Evolutionary conservation across 331 rosid genomes (phyloP).

Genomic region (Malus hybrid): DNA sequence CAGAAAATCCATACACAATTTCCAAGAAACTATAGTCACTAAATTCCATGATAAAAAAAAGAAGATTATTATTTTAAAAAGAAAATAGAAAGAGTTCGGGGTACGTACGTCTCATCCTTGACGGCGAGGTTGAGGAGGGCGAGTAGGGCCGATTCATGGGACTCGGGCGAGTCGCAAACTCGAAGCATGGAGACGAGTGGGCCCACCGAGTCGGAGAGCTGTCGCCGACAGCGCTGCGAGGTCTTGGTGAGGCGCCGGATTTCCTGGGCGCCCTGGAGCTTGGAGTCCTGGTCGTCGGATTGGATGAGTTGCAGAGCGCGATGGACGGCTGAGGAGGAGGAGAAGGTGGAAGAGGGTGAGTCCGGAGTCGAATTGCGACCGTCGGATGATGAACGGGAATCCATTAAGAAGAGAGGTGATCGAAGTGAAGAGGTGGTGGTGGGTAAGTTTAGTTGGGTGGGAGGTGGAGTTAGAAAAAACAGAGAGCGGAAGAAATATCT

Average conservation of each 20-base stretch:
- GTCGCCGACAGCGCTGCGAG: conserved; percentile 75
- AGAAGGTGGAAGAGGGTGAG: neutral
- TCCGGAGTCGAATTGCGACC: neutral
- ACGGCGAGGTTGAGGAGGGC: conserved; percentile 95
- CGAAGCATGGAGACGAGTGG: conserved; percentile 83
- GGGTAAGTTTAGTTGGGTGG: neutral
- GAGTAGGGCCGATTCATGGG: conserved; percentile 60
- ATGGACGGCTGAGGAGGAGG: conserved; percentile 39
- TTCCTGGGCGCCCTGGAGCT: conserved; percentile 56
- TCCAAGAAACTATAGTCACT: neutral
- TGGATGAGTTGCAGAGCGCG: conserved; percentile 58
- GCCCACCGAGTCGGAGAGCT: conserved; percentile 45
- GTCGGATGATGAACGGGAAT: neutral
- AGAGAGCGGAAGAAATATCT: neutral
- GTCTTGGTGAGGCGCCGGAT: conserved; percentile 85
- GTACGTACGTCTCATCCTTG: conserved; percentile 64
- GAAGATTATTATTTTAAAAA: neutral
- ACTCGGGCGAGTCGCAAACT: conserved; percentile 39
- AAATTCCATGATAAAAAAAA: neutral
- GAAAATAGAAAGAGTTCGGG: neutral
- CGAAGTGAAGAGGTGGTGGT: neutral
- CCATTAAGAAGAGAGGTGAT: neutral
- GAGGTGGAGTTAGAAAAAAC: neutral
- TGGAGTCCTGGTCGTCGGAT: conserved; percentile 46
- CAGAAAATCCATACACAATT: neutral